Base-by-base conservation (phyloP, 306 rosid species). In the Canavalia gladiata region DNA sequence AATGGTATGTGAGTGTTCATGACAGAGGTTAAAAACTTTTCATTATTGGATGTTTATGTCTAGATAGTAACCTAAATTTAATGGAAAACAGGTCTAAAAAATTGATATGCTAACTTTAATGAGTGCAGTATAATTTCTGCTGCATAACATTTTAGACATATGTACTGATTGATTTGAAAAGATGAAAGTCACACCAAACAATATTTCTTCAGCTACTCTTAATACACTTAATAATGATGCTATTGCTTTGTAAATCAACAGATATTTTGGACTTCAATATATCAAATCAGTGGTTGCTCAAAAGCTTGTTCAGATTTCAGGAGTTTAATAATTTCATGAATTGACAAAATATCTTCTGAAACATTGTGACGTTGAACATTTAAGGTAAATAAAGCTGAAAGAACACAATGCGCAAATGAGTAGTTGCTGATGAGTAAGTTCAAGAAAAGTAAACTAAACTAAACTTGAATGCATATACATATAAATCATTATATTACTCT, bases 381-480 rank as follows among this genome's bases (percentile, higher is more conserved):
- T 64, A 74, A 43, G 55, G 43, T 43, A 54, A 46, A 81, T 74
- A 35, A 62, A 68, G 37, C 52, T 65, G 54, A 81, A 79, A 55
- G 43, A 68, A 54, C 33, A 33, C 54, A 10, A 49, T n/a, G 66
- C 49, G 37, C 29, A 76, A 51, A 68, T 62, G 52, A 82, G 66
- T 7, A 71, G 47, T 41, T 7, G 33, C 51, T 6, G 31, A 65
- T 65, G 31, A 7, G n/a, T 3, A 39, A 37, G 12, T 13, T 65
- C 33, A 35, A 12, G 30, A 63, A 63, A 62, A 59, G 2, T 8
- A 59, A 59, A 62, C 8, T 1, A 62, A 33, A 34, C 31, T 54
- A n/a, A 45, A 81, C 43, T 74, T 30, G 6, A 43, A 67, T 39
- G 41, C 5, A 0, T 37, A 74, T 58, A 47, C n/a, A 63, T 43